Evolutionary conservation across 805 yeast genomes (phyloP), one percentile per base, ranked within the genome.

Genomic region (Wickerhamomyces chaumierensis): DNA sequence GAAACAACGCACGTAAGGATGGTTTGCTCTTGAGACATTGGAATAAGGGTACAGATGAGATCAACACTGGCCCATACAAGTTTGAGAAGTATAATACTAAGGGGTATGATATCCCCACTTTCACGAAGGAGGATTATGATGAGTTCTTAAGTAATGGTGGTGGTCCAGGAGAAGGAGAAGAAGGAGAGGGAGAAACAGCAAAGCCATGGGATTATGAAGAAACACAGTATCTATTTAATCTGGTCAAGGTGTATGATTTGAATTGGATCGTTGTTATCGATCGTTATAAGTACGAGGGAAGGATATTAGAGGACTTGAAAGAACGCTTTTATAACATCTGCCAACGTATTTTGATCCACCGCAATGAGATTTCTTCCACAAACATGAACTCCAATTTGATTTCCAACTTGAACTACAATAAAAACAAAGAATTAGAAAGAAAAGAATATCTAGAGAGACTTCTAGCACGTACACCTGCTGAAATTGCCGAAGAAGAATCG

Each of bases 401-500:
- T 16, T 78, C 79, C 23, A 68, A 78, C 20, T 66, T 92, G 51
- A 68, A 76, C 17, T 92, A 70, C 55, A 76, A 84, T 31, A 79
- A 77, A 48, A 68, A 70, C 6, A 77, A 74, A 46, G 98, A 92
- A 56, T 43, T 70, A 17, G 85, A 79, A 48, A 72, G 98, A 44
- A 92, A 92, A 49, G 73, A 73, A 37, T 90, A 90, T 53, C 61
- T 92, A 35, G 79, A 78, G 48, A 74, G 84, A 43, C 63, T 92
- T 31, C 66, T 90, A 33, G 76, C 77, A 29, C 66, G 99, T 48
- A 77, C 90, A 3, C 96, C 98, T 1, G 94, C 96, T 0, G 98
- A 92, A 56, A 84, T 92, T 34, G 97, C 97, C 0, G 98, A 92
- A 62, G 99, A 92, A 55, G 97, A 92, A 57, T 86, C 95, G 0